These are phyloP conservation scores for Pythium phragmiticola DNA, from an alignment of 352 stramenopile genomes.

Conservation along the genomic window DNA sequence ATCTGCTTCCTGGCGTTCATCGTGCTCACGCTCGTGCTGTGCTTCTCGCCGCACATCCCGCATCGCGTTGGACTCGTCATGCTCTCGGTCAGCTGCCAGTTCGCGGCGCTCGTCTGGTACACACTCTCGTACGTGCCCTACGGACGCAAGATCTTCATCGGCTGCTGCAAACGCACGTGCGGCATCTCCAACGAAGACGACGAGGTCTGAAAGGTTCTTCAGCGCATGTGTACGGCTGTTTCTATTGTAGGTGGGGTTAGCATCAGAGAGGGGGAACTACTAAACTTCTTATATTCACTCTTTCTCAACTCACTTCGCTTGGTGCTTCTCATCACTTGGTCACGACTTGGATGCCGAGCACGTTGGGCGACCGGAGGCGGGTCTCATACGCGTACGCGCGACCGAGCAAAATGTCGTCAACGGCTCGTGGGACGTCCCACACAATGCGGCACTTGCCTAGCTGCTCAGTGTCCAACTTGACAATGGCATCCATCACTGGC, in stretches of 20 bases:
- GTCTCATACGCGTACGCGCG: slow-evolving; percentile 40
- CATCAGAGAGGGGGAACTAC: not conserved
- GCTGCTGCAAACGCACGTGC: slow-evolving; percentile 65
- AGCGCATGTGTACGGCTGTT: not conserved
- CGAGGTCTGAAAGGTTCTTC: slow-evolving; percentile 31
- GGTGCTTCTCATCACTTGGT: slow-evolving; percentile 5
- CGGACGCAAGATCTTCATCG: slow-evolving; percentile 62
- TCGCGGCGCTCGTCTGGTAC: slow-evolving; percentile 82
- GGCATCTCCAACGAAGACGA: slow-evolving; percentile 44
- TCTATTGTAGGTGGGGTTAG: not conserved
- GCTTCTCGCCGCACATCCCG: slow-evolving; percentile 65
- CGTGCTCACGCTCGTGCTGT: slow-evolving; percentile 67
- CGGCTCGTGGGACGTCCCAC: slow-evolving; percentile 52
- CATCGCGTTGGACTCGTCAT: slow-evolving; percentile 72
- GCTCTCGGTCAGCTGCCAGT: slow-evolving; percentile 74
- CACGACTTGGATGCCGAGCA: slow-evolving; percentile 33
- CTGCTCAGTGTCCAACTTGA: slow-evolving; percentile 60
- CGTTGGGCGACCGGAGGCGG: slow-evolving; percentile 29
- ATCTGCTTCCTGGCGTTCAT: slow-evolving; percentile 82
- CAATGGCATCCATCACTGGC: slow-evolving; percentile 78
- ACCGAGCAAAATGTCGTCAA: slow-evolving; percentile 56
- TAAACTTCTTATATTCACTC: not conserved
- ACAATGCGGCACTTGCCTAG: slow-evolving; percentile 62
- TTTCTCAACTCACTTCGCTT: too few relatives aligned
- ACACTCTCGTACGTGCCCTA: slow-evolving; percentile 89